phyloP scores from a whole-genome alignment of 495 filamentous ascomycete genomes.

The Aspergillus saccharolyticus region DNA sequence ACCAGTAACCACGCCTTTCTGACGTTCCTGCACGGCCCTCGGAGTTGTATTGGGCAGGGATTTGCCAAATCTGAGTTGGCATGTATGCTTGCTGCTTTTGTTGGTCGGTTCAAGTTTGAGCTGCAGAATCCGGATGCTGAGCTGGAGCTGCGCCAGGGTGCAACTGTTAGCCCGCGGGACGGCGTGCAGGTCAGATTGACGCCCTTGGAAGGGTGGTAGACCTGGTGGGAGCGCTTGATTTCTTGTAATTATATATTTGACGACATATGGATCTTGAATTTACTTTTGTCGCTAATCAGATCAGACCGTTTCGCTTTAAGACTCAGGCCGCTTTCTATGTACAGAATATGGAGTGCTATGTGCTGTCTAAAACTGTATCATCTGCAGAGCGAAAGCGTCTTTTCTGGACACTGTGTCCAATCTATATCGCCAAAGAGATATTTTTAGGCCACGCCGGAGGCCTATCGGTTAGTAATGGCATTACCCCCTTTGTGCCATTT shows the following conservation, averaged over 20 bases:
- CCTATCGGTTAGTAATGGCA: too few species aligned
- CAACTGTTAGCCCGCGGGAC: constrained; percentile 59
- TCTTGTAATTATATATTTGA: too few species aligned
- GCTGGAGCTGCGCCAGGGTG: constrained; percentile 51
- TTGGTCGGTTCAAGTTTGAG: constrained; percentile 66
- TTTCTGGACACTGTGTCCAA: too few species aligned
- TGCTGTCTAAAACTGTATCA: not conserved
- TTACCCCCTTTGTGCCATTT: too few species aligned
- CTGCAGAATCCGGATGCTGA: constrained; percentile 54
- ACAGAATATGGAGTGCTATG: not conserved
- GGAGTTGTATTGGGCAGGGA: constrained; percentile 72
- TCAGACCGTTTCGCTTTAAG: not conserved
- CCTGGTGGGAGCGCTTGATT: too few species aligned
- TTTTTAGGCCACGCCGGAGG: too few species aligned
- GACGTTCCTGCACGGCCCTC: constrained; percentile 78
- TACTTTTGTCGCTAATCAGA: not conserved
- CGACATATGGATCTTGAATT: too few species aligned
- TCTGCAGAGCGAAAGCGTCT: too few species aligned
- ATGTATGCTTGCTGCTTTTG: constrained; percentile 68
- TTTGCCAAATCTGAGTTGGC: constrained; percentile 86
- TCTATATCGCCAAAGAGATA: too few species aligned
- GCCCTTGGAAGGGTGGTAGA: constrained; percentile 63
- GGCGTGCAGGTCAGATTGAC: constrained; percentile 59
- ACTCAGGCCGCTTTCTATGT: not conserved
- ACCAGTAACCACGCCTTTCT: constrained; percentile 67